A percentile compares a stretch with the other conserved stretches of the same genome.
Evolutionary conservation across 345 rosid genomes (phyloP).

Genomic region (Durio zibethinus): DNA sequence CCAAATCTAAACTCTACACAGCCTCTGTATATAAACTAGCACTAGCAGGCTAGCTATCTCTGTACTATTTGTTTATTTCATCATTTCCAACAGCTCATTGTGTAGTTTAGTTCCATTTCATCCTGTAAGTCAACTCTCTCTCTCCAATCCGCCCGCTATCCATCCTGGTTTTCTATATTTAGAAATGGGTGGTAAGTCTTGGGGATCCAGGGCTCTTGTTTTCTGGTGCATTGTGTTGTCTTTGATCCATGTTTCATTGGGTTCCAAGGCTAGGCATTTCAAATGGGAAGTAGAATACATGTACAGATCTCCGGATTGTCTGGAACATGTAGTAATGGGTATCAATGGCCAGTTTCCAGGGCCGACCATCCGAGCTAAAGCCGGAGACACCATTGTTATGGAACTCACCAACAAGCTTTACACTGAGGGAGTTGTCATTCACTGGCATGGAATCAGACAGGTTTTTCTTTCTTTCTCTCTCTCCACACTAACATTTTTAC

Average conservation of each 20-base stretch:
- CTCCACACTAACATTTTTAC: neutral
- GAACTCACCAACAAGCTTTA: constrained; percentile 59
- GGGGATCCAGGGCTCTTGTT: neutral
- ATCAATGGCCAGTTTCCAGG: constrained; percentile 90
- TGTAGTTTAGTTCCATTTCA: no score
- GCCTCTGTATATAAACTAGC: neutral
- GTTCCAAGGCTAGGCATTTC: constrained; percentile 31
- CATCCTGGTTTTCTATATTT: neutral
- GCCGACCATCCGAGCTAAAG: constrained; percentile 60
- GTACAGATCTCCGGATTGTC: constrained; percentile 70
- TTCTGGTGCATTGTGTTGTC: constrained; percentile 4
- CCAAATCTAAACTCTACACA: no score
- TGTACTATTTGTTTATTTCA: no score
- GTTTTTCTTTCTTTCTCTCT: constrained; percentile 10
- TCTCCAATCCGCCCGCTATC: neutral
- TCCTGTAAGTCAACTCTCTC: neutral
- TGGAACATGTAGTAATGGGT: constrained; percentile 54
- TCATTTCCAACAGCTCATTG: no score
- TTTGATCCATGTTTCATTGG: constrained; percentile 6
- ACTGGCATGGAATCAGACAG: constrained; percentile 98
- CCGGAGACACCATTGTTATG: constrained; percentile 60
- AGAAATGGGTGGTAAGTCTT: neutral
- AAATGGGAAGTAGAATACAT: constrained; percentile 67
- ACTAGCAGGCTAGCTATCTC: neutral
- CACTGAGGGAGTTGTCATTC: constrained; percentile 82